Conservation (phyloP, 2,329 filamentous ascomycete species). For the Fusarium lyarnte region DNA sequence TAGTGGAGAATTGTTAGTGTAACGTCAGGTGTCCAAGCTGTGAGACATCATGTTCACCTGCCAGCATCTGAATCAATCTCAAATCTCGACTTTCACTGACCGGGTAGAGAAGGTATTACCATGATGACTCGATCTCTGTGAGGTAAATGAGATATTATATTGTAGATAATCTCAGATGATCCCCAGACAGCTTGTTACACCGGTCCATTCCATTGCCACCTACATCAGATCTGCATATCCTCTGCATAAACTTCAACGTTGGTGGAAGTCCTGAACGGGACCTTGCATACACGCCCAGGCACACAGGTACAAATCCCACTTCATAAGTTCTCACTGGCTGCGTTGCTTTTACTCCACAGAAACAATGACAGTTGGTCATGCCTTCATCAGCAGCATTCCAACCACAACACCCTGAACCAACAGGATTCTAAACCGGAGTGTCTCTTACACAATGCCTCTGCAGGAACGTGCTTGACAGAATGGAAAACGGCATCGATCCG, state of each 20-base stretch:
- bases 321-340: neutral
- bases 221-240: neutral
- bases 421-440: neutral
- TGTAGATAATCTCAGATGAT: neutral
- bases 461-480: constrained; percentile 9
- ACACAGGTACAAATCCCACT: neutral
- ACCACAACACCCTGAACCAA: neutral
- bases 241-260: neutral
- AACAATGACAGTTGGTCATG: neutral
- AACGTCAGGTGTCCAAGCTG: neutral
- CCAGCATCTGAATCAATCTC: neutral
- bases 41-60: constrained; percentile 2
- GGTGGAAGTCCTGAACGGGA: neutral
- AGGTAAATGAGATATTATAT: neutral
- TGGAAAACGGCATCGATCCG: constrained; percentile 13
- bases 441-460: neutral
- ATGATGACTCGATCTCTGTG: too few relatives aligned
- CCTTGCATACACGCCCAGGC: neutral
- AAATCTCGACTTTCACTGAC: too few relatives aligned
- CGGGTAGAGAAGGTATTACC: fast-evolving
- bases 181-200: neutral
- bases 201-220: neutral
- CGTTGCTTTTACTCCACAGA: neutral
- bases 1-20: neutral
- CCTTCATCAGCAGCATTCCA: constrained; percentile 26